phyloP scores from a whole-genome alignment of 345 rosid genomes.

The Euphorbia lathyris region DNA sequence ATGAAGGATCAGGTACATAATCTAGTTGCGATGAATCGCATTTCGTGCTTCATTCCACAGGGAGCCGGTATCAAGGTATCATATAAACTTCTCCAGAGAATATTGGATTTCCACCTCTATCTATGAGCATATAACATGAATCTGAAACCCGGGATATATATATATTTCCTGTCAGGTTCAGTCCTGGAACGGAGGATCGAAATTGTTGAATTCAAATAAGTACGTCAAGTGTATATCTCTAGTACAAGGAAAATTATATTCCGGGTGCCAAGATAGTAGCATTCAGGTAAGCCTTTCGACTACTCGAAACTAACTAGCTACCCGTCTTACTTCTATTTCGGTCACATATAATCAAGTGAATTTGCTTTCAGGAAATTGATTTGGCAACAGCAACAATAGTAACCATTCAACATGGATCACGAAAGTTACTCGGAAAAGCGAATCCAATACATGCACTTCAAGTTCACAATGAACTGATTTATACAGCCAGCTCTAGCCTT shows the following conservation, averaged over 20 bases:
- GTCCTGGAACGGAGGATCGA: slow-evolving; percentile 60
- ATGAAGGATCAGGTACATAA: slow-evolving; percentile 62
- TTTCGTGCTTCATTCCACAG: slow-evolving; percentile 61
- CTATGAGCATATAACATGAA: not conserved
- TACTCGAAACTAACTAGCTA: no score
- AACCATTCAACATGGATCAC: slow-evolving; percentile 51
- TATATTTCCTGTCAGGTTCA: slow-evolving; percentile 40
- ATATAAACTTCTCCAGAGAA: not conserved
- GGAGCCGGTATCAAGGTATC: slow-evolving; percentile 72
- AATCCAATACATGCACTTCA: slow-evolving; percentile 51
- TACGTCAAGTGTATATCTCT: slow-evolving; percentile 50
- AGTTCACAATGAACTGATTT: slow-evolving; percentile 45
- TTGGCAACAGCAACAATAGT: slow-evolving; percentile 57
- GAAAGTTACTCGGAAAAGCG: slow-evolving; percentile 57
- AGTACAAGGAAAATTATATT: slow-evolving; percentile 54
- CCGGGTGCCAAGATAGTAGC: slow-evolving; percentile 68
- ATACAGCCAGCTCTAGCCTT: slow-evolving; percentile 49
- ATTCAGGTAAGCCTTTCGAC: slow-evolving; percentile 44
- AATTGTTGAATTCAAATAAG: slow-evolving; percentile 44
- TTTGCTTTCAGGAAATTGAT: slow-evolving; percentile 56
- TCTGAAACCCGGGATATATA: not conserved
- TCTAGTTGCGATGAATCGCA: slow-evolving; percentile 44
- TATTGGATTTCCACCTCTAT: not conserved
- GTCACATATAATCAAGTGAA: not conserved
- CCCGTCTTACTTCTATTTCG: no score